phyloP scores from a whole-genome alignment of 176 grass and related monocot genomes.

The Carex pumila region DNA sequence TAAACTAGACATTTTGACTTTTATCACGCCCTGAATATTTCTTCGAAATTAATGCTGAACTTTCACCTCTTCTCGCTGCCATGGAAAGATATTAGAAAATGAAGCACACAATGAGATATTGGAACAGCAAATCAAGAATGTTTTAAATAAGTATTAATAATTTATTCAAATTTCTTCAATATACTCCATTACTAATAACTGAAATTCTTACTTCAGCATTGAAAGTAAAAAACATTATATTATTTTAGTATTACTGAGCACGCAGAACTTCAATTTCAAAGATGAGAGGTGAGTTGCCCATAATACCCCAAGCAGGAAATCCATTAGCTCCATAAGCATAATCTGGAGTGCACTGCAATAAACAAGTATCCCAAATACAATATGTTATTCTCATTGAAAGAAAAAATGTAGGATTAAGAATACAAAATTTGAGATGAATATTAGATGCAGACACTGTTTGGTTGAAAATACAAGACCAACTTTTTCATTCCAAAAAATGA shows the following conservation, averaged over 20 bases:
- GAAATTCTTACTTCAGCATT: background rate
- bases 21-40: too few species aligned
- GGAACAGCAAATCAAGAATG: background rate
- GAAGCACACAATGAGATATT: background rate
- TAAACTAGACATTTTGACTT: too few species aligned
- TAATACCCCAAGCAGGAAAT: slow-evolving; percentile 76
- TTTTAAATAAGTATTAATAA: background rate
- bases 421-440: background rate
- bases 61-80: background rate
- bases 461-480: background rate
- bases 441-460: background rate
- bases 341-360: slow-evolving; percentile 76
- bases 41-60: background rate
- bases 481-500: background rate
- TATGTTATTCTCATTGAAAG: background rate
- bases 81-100: too few species aligned
- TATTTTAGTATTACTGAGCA: slow-evolving; percentile 26
- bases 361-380: background rate
- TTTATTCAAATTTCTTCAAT: background rate
- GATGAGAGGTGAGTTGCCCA: slow-evolving; percentile 50
- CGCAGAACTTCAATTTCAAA: slow-evolving; percentile 90
- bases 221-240: background rate
- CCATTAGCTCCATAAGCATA: slow-evolving; percentile 78
- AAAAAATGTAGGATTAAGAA: background rate
- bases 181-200: background rate